Evolutionary conservation across 208 protist species (phyloP).

Genomic region (Borovskyia barvae): DNA sequence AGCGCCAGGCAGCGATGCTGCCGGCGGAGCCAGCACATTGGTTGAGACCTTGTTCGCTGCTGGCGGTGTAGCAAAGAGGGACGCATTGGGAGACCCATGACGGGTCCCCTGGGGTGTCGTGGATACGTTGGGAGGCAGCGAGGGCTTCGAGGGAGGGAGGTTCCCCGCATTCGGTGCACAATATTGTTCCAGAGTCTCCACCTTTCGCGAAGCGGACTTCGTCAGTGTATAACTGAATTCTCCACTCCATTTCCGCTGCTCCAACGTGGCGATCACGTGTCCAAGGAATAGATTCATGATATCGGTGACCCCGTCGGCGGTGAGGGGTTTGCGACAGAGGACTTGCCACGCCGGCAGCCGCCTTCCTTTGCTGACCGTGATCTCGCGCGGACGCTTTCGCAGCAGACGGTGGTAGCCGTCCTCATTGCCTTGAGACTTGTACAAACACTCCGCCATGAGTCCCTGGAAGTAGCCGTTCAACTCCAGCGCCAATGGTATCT

Average conservation of each 20-base stretch:
- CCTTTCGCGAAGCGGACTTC: background rate
- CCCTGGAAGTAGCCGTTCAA: conserved; percentile 23
- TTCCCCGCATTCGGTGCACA: too few species aligned
- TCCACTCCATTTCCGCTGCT: conserved; percentile 21
- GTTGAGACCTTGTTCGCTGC: too few species aligned
- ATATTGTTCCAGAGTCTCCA: too few species aligned
- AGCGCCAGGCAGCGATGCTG: too few species aligned
- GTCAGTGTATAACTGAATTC: conserved; percentile 14
- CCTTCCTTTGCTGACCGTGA: too few species aligned
- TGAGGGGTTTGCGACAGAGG: conserved; percentile 22
- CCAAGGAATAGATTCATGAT: conserved; percentile 24
- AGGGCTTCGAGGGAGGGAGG: too few species aligned
- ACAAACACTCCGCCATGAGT: conserved; percentile 20
- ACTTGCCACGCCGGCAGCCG: too few species aligned
- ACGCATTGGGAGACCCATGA: too few species aligned
- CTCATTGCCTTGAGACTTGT: conserved; percentile 22
- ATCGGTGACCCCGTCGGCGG: conserved; percentile 7
- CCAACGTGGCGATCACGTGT: conserved; percentile 17
- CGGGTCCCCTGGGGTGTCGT: too few species aligned
- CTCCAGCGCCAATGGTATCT: conserved; percentile 13
- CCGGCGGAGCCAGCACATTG: too few species aligned
- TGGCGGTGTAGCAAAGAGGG: too few species aligned
- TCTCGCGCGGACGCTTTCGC: conserved; percentile 7
- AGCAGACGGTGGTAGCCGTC: conserved; percentile 17
- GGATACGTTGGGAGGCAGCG: too few species aligned